Percentiles rank a stretch among this genome's conserved stretches.
Evolutionary conservation across 1,139 yeast species (phyloP).

Genomic region (Protomyces arabidopsidicola): DNA sequence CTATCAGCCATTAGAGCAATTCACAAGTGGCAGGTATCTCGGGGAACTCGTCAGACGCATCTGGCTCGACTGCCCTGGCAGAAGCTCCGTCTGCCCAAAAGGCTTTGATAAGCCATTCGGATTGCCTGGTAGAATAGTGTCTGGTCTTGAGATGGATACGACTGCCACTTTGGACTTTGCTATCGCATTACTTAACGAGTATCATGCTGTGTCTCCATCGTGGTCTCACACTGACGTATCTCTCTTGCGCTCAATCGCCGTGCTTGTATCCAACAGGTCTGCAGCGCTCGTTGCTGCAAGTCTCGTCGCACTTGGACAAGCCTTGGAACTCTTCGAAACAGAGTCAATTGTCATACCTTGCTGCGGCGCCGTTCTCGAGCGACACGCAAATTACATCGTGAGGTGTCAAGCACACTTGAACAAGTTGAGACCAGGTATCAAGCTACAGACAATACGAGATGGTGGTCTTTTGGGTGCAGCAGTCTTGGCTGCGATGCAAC

Average conservation of each 20-base stretch:
- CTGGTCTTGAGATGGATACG: conserved; percentile 35
- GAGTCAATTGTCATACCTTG: conserved; percentile 55
- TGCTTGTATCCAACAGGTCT: conserved; percentile 70
- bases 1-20: conserved; percentile 77
- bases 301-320: conserved; percentile 50
- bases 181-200: conserved; percentile 31
- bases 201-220: conserved; percentile 33
- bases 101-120: conserved; percentile 36
- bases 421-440: conserved; percentile 32
- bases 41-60: conserved; percentile 77
- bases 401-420: conserved; percentile 40
- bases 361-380: conserved; percentile 84
- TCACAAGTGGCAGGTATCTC: conserved; percentile 81
- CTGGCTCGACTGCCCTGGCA: conserved; percentile 53
- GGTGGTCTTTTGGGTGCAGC: conserved; percentile 18
- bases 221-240: conserved; percentile 33
- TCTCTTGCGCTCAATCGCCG: conserved; percentile 60
- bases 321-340: conserved; percentile 41
- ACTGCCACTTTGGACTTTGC: conserved; percentile 34
- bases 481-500: conserved; percentile 1
- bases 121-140: conserved; percentile 36
- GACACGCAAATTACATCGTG: conserved; percentile 73
- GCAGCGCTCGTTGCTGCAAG: conserved; percentile 80
- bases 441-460: conserved; percentile 8
- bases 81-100: conserved; percentile 30